Conservation (phyloP, 2,329 filamentous ascomycete genomes). For the Blastomyces parvus region DNA sequence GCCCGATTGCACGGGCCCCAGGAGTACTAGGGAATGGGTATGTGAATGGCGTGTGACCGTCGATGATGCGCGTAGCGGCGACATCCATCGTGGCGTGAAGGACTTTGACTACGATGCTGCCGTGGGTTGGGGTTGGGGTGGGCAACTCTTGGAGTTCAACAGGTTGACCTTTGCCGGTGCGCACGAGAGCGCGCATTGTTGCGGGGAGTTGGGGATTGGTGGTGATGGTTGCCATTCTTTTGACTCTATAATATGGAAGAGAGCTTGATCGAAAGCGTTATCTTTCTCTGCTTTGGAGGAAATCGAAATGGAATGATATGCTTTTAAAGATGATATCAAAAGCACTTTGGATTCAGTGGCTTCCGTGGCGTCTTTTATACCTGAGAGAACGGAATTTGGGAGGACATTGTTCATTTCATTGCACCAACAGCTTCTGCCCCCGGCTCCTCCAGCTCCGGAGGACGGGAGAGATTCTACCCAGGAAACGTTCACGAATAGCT, state of each 20-base stretch:
- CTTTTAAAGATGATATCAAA: background rate
- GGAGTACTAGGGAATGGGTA: constrained; percentile 14
- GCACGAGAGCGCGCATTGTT: constrained; percentile 11
- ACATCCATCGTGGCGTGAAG: constrained; percentile 9
- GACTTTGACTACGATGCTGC: constrained; percentile 16
- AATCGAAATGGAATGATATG: background rate
- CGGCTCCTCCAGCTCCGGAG: background rate
- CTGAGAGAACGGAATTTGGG: background rate
- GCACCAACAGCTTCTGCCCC: background rate
- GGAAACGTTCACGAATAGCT: background rate
- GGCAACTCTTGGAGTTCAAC: constrained; percentile 11
- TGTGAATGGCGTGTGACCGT: constrained; percentile 8
- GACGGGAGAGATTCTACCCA: background rate
- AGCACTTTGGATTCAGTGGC: background rate
- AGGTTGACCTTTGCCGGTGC: constrained; percentile 7
- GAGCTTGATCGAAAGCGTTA: background rate
- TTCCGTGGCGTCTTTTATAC: background rate
- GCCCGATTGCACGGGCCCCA: constrained; percentile 34
- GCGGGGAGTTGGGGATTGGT: constrained; percentile 4
- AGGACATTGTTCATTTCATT: background rate
- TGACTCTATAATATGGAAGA: background rate
- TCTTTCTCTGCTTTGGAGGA: background rate
- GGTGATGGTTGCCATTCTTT: background rate
- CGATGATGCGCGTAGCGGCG: constrained; percentile 7
- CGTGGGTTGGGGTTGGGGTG: constrained; percentile 12